These are phyloP conservation scores for Juncus inflexus DNA, from an alignment of 176 grass and related monocot species.

Conservation along the genomic window DNA sequence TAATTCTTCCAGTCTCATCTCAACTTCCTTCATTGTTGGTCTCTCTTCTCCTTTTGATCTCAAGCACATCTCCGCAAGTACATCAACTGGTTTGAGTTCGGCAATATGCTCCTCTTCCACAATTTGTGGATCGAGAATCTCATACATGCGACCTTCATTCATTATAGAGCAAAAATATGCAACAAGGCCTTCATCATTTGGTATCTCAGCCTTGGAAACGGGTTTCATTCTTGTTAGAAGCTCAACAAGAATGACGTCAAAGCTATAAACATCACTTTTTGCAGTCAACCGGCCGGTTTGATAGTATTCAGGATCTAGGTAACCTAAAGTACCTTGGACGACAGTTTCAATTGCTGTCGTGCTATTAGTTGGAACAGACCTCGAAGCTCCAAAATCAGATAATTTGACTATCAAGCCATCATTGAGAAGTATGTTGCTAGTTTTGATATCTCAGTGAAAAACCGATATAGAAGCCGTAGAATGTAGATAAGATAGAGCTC, in stretches of 20 bases:
- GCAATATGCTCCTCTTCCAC: not conserved
- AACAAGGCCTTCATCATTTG: not conserved
- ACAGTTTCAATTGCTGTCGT: not conserved
- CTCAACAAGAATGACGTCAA: slow-evolving; percentile 27
- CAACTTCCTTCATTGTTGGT: slow-evolving; percentile 6
- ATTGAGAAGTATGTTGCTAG: slow-evolving; percentile 21
- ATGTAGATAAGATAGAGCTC: slow-evolving; percentile 12
- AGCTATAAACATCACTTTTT: slow-evolving; percentile 38
- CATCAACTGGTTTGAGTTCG: not conserved
- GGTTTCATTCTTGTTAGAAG: slow-evolving; percentile 10
- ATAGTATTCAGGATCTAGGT: slow-evolving; percentile 35
- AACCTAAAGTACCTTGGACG: slow-evolving; percentile 30
- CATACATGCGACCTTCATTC: no score
- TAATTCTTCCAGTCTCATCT: not conserved
- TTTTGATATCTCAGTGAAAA: slow-evolving; percentile 23
- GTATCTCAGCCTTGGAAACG: not conserved
- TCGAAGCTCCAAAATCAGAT: slow-evolving; percentile 31
- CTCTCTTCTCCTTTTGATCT: slow-evolving; percentile 7
- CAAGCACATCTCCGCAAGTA: slow-evolving; percentile 6
- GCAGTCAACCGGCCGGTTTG: slow-evolving; percentile 24
- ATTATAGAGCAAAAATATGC: not conserved
- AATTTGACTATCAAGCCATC: slow-evolving; percentile 13
- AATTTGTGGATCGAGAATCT: slow-evolving; percentile 13
- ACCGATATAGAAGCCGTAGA: not conserved
- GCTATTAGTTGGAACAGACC: not conserved